Evolutionary conservation across 1,139 yeast species (phyloP).

Genomic region (Lodderomyces beijingensis): DNA sequence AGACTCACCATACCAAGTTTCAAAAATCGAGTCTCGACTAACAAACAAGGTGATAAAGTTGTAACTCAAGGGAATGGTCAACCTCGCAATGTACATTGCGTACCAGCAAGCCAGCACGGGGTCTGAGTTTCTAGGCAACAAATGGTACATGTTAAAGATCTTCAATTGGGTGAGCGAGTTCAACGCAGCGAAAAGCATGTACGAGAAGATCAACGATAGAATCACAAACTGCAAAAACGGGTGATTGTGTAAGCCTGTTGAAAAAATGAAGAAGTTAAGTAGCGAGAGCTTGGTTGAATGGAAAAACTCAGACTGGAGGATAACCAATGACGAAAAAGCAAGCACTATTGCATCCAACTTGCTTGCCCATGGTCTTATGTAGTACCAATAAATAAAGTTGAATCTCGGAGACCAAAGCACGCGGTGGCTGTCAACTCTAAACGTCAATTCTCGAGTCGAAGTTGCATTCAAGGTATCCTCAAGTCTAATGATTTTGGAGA

Average conservation of each 20-base stretch:
- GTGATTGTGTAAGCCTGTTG: constrained; percentile 16
- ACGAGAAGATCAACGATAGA: constrained; percentile 46
- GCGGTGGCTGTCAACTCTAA: constrained; percentile 20
- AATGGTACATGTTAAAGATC: constrained; percentile 71
- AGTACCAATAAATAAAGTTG: constrained; percentile 32
- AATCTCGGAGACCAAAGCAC: constrained; percentile 20
- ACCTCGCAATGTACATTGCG: constrained; percentile 75
- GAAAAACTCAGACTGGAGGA: constrained; percentile 70
- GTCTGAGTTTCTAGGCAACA: constrained; percentile 65
- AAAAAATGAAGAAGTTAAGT: constrained; percentile 45
- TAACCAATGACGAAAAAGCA: constrained; percentile 39
- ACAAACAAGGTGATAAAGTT: constrained; percentile 68
- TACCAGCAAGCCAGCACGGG: constrained; percentile 74
- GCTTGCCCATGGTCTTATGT: constrained; percentile 44
- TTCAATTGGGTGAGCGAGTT: constrained; percentile 64
- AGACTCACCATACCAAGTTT: constrained; percentile 65
- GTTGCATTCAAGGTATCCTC: constrained; percentile 41
- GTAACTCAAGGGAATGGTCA: constrained; percentile 78
- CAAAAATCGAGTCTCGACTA: constrained; percentile 44
- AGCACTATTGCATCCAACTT: constrained; percentile 39
- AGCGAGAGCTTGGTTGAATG: constrained; percentile 66
- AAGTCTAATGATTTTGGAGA: constrained; percentile 29
- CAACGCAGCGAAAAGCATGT: constrained; percentile 65
- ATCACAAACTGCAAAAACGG: constrained; percentile 30
- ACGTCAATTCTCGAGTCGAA: constrained; percentile 28